phyloP scores from a whole-genome alignment of 2,329 filamentous ascomycete species.

The Ophiocordyceps unilateralis region DNA sequence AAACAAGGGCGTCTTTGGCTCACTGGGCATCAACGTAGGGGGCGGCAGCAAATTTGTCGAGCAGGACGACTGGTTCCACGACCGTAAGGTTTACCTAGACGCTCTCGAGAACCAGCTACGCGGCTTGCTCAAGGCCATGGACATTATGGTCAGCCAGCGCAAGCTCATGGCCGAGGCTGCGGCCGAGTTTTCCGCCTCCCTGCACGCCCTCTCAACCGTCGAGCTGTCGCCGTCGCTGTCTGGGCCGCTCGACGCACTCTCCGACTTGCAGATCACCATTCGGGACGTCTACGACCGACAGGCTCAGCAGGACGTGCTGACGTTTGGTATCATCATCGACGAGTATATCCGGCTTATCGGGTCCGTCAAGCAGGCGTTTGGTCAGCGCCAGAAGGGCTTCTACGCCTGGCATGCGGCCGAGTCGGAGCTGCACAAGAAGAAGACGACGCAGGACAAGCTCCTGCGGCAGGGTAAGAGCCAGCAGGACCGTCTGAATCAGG shows the following conservation, averaged over 20 bases:
- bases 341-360: slow-evolving; percentile 95
- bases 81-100: slow-evolving; percentile 86
- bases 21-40: slow-evolving; percentile 63
- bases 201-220: slow-evolving; percentile 84
- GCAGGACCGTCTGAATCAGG: slow-evolving; percentile 85
- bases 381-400: slow-evolving; percentile 86
- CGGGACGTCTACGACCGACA: slow-evolving; percentile 91
- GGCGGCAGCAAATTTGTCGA: slow-evolving; percentile 81
- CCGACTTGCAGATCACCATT: slow-evolving; percentile 85
- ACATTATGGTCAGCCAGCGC: slow-evolving; percentile 78
- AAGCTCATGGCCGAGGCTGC: slow-evolving; percentile 90
- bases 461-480: slow-evolving; percentile 87
- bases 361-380: slow-evolving; percentile 84
- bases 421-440: slow-evolving; percentile 77
- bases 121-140: slow-evolving; percentile 80
- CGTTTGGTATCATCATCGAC: slow-evolving; percentile 91
- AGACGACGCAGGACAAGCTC: slow-evolving; percentile 82
- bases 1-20: slow-evolving; percentile 85
- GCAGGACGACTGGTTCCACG: slow-evolving; percentile 99
- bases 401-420: slow-evolving; percentile 89
- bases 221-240: slow-evolving; percentile 82
- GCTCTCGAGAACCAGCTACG: slow-evolving; percentile 84
- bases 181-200: slow-evolving; percentile 77
- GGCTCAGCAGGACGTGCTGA: slow-evolving; percentile 90
- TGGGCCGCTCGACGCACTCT: slow-evolving; percentile 75